phyloP scores from a whole-genome alignment of 305 asterid species.

The Fraxinus latifolia region DNA sequence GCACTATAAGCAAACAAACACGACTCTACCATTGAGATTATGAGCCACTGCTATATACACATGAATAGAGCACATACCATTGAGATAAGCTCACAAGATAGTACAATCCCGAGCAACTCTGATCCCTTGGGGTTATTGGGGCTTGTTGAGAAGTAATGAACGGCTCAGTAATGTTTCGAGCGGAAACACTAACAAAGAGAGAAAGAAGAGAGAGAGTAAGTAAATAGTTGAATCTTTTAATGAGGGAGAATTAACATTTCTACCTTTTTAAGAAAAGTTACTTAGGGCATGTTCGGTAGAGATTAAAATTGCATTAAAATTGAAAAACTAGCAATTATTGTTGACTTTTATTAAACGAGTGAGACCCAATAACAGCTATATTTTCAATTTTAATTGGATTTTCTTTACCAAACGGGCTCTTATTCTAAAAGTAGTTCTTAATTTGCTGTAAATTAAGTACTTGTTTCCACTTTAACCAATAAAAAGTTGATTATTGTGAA shows the following conservation, averaged over 20 bases:
- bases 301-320: too few species aligned
- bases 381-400: too few species aligned
- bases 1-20: slow-evolving; percentile 14
- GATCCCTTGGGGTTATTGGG: slow-evolving; percentile 21
- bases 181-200: background rate
- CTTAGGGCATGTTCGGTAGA: too few species aligned
- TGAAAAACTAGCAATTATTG: too few species aligned
- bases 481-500: background rate
- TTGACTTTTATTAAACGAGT: too few species aligned
- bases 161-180: slow-evolving; percentile 17
- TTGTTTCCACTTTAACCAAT: slow-evolving; percentile 4
- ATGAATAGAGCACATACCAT: slow-evolving; percentile 21
- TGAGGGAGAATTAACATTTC: background rate
- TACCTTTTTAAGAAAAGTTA: background rate
- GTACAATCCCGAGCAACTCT: slow-evolving; percentile 18
- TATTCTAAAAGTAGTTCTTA: background rate
- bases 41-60: slow-evolving; percentile 41
- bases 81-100: slow-evolving; percentile 23
- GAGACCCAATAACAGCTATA: too few species aligned
- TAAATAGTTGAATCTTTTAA: background rate
- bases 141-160: slow-evolving; percentile 25
- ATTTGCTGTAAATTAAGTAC: background rate
- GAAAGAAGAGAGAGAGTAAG: background rate
- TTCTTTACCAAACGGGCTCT: background rate
- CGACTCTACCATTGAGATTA: slow-evolving; percentile 30